These are phyloP conservation scores for Aspergillus brunneoviolaceus DNA, from an alignment of 2,329 filamentous ascomycete species.

Conservation along the genomic window DNA sequence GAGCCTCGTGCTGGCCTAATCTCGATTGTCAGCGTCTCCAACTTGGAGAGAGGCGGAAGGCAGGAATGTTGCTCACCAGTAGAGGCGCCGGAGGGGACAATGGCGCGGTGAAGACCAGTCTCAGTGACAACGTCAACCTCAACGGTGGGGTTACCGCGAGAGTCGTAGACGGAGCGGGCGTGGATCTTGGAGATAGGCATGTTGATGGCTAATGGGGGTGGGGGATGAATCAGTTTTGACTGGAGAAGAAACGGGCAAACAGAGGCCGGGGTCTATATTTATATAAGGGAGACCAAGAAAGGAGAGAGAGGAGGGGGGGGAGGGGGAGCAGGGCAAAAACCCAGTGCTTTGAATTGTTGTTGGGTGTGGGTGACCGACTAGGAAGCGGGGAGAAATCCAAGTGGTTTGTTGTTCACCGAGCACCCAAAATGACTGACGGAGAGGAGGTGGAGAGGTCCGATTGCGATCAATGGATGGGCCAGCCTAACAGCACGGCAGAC, in stretches of 20 bases:
- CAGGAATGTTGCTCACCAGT: constrained; percentile 65
- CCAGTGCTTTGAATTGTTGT: constrained; percentile 18
- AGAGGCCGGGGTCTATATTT: constrained; percentile 19
- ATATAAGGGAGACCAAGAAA: constrained; percentile 17
- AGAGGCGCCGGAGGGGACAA: constrained; percentile 94
- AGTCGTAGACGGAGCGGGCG: constrained; percentile 97
- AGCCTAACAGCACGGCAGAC: constrained; percentile 2
- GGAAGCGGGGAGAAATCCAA: constrained; percentile 26
- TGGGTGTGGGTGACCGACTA: constrained; percentile 32
- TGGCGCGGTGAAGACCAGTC: constrained; percentile 94
- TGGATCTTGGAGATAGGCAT: constrained; percentile 92
- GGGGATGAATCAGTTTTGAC: constrained; percentile 25
- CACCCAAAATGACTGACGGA: constrained; percentile 34
- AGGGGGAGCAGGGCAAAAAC: constrained; percentile 8
- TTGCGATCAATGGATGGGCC: constrained; percentile 17
- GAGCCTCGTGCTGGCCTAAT: constrained; percentile 82
- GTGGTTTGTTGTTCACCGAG: constrained; percentile 40
- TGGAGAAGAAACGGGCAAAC: constrained; percentile 19
- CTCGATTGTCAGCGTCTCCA: constrained; percentile 23
- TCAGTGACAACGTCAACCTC: constrained; percentile 97
- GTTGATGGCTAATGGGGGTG: constrained; percentile 41
- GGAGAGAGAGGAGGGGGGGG: neutral
- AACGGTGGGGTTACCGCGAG: constrained; percentile 95
- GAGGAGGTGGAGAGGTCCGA: constrained; percentile 20
- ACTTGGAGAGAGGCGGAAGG: neutral